Evolutionary conservation across 768 basidiomycete species (phyloP), one percentile per base, ranked within the genome.

Genomic region (Floccularia luteovirens): DNA sequence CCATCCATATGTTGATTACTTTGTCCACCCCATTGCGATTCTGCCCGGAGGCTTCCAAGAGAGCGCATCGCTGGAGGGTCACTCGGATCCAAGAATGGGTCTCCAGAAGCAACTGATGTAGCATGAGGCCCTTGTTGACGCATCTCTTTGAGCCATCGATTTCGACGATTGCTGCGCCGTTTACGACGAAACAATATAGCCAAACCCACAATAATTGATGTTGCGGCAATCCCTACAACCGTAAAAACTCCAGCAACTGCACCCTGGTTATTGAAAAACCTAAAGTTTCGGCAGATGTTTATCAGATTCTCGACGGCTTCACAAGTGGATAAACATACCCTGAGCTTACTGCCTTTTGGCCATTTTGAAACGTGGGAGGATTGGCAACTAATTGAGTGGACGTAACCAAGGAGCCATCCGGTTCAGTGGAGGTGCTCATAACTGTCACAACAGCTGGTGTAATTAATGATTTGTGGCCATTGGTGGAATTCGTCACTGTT

Each of bases 191-290:
- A 58, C 31, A 64, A 52, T 52, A 71, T 67, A 14, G 70, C 48
- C n/a, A 70, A 46, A 6, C 69, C 70, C 6, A 70, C 56, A 5
- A 67, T 48, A 17, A 79, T 45, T 0, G 64, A 67, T 1, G 73
- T 67, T 4, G 69, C 62, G 25, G 71, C 59, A 16, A 90, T 52
- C 5, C 81, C 86, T 31, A 82, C 70, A 8, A 68, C 77, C 5
- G 82, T 67, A 56, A 90, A 89, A n/a, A 79, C 75, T 5, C 82
- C 86, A 1, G 79, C 77, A 3, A 87, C 78, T 7, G 79, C 79
- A 2, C 79, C 77, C 21, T 66, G 76, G 52, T 89, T 79, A 33
- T 64, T 60, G 48, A 87, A 74, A 60, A 88, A 81, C 8, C 77
- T 79, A 41, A 13, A 28, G 27, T 14, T 7, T n/a, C 34, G n/a